phyloP scores from a whole-genome alignment of 805 yeast species.

The Cyberlindnera maclurae region DNA sequence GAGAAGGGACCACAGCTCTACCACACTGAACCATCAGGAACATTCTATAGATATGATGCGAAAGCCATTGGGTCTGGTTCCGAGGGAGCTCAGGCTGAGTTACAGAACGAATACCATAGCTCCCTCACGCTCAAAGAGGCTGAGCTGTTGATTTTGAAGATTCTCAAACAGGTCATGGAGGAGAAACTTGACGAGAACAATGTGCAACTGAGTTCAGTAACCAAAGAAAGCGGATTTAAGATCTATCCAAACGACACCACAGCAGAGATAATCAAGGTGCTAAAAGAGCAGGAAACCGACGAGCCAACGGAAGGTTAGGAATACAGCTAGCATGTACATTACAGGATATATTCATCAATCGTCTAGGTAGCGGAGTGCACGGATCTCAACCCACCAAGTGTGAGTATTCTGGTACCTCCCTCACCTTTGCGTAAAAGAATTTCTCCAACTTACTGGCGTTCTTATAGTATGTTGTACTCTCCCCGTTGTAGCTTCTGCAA shows the following conservation, averaged over 20 bases:
- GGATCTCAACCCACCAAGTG: constrained; percentile 40
- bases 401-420: constrained; percentile 89
- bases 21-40: constrained; percentile 99
- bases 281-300: constrained; percentile 64
- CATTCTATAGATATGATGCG: constrained; percentile 95
- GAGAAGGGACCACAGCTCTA: constrained; percentile 94
- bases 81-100: constrained; percentile 97
- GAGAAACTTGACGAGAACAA: constrained; percentile 93
- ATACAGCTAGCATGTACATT: constrained; percentile 12
- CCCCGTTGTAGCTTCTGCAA: constrained; percentile 89
- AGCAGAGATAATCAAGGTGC: constrained; percentile 66
- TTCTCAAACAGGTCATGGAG: constrained; percentile 97
- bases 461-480: constrained; percentile 89
- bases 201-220: constrained; percentile 91
- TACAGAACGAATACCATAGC: constrained; percentile 93
- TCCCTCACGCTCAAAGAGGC: constrained; percentile 90
- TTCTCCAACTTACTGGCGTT: constrained; percentile 93
- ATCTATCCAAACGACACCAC: constrained; percentile 80
- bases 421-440: constrained; percentile 72
- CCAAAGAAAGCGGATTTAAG: constrained; percentile 77
- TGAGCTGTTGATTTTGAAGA: constrained; percentile 79
- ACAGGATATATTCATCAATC: neutral
- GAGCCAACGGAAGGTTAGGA: constrained; percentile 21
- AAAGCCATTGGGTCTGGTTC: constrained; percentile 99
- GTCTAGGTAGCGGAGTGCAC: neutral